These are phyloP conservation scores for Ophiostoma montium DNA, from an alignment of 2,329 filamentous ascomycete species.

Conservation along the genomic window DNA sequence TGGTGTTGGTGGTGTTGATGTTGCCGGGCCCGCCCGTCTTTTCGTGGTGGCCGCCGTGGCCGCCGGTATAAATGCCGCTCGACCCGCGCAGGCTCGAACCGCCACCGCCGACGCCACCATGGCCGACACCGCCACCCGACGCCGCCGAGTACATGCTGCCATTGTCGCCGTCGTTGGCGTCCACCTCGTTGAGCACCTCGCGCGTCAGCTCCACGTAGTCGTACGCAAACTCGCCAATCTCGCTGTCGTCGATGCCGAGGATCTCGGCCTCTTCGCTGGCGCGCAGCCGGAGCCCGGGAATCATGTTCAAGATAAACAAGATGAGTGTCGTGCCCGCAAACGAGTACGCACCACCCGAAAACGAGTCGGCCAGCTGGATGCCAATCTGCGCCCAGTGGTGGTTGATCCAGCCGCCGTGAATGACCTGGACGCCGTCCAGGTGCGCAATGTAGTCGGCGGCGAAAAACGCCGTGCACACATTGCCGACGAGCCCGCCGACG, in stretches of 20 bases:
- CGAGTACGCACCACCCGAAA: conserved; percentile 62
- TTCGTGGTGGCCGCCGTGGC: conserved; percentile 24
- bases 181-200: conserved; percentile 14
- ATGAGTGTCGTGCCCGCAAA: conserved; percentile 67
- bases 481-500: conserved; percentile 65
- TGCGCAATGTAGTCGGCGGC: conserved; percentile 74
- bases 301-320: conserved; percentile 64
- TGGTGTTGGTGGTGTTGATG: conserved; percentile 13
- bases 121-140: conserved; percentile 20
- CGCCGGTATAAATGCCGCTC: background rate
- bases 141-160: conserved; percentile 8
- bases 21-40: conserved; percentile 36
- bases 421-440: conserved; percentile 55
- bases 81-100: background rate
- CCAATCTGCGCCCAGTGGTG: conserved; percentile 70
- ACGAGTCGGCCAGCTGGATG: conserved; percentile 71
- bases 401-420: conserved; percentile 70
- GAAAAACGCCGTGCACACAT: conserved; percentile 68
- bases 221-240: conserved; percentile 91
- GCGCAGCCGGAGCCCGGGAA: conserved; percentile 63
- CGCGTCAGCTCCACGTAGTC: conserved; percentile 76
- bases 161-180: conserved; percentile 4
- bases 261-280: conserved; percentile 66
- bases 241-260: conserved; percentile 73
- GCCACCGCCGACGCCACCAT: background rate